Evolutionary conservation across 148 eudicot species (phyloP).

Genomic region (Vaccinium macrocarpon): DNA sequence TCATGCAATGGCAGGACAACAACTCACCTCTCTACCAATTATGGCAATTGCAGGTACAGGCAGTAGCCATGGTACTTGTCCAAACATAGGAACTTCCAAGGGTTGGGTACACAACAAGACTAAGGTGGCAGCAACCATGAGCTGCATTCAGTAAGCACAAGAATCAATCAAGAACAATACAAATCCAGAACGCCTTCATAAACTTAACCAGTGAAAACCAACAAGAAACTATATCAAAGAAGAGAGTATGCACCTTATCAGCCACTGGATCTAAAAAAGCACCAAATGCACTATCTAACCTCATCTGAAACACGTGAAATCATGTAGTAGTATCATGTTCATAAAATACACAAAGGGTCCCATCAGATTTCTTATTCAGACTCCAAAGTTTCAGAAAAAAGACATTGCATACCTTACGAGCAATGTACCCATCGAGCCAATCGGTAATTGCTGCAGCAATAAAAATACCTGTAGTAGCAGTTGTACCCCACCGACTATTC

Average conservation of each 20-base stretch:
- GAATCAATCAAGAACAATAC: slow-evolving; percentile 15
- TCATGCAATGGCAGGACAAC: neutral
- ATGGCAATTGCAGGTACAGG: slow-evolving; percentile 86
- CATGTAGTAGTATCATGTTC: slow-evolving; percentile 7
- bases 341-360: neutral
- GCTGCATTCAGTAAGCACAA: slow-evolving; percentile 62
- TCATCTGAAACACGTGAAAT: slow-evolving; percentile 60
- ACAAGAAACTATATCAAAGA: neutral
- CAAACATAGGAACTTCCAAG: slow-evolving; percentile 56
- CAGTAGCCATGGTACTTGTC: slow-evolving; percentile 77
- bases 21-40: slow-evolving; percentile 91
- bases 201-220: slow-evolving; percentile 2
- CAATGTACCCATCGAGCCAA: slow-evolving; percentile 99
- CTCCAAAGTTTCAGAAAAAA: neutral
- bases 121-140: slow-evolving; percentile 96
- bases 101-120: slow-evolving; percentile 89
- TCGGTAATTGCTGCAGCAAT: slow-evolving; percentile 89
- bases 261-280: slow-evolving; percentile 99
- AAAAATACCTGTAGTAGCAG: slow-evolving; percentile 79
- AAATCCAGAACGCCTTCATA: slow-evolving; percentile 6
- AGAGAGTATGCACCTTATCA: slow-evolving; percentile 64
- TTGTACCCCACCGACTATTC: slow-evolving; percentile 80
- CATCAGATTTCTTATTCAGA: neutral
- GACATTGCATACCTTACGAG: slow-evolving; percentile 62
- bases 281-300: slow-evolving; percentile 80